Conservation (phyloP, 441 rosid genomes). For the Corymbia citriodora region DNA sequence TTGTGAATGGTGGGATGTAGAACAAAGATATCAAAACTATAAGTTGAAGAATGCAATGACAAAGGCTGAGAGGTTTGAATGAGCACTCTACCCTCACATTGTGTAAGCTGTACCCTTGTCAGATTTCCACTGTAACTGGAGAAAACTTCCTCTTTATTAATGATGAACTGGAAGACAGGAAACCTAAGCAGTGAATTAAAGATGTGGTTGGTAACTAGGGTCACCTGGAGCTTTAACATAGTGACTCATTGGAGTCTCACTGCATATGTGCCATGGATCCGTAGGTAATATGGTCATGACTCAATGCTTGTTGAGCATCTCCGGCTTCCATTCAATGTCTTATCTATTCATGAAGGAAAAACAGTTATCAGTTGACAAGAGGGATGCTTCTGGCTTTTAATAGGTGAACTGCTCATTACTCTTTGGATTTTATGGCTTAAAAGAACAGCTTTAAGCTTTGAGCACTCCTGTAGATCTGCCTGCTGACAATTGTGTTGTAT, state of each 20-base stretch:
- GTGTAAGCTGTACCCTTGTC: background rate
- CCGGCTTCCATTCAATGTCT: background rate
- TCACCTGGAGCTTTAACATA: background rate
- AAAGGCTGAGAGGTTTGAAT: background rate
- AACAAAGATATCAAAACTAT: background rate
- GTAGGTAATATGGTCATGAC: background rate
- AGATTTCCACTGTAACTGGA: background rate
- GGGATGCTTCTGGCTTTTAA: background rate
- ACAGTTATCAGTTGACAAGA: background rate
- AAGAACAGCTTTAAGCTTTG: background rate
- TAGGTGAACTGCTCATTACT: background rate
- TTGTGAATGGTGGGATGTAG: background rate
- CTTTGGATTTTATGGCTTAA: background rate
- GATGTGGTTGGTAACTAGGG: background rate
- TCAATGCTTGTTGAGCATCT: background rate
- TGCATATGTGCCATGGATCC: background rate
- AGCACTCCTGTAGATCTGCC: background rate
- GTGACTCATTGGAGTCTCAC: background rate
- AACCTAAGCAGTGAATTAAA: background rate
- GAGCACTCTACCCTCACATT: background rate
- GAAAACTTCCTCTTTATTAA: background rate
- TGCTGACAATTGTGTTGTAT: background rate
- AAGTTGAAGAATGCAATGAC: background rate
- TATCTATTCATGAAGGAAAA: background rate
- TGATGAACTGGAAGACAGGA: background rate